Percentiles rank a stretch among this genome's conserved stretches.
These are phyloP conservation scores for Agrostemma githago DNA, from an alignment of 148 eudicot genomes.

Conservation along the genomic window DNA sequence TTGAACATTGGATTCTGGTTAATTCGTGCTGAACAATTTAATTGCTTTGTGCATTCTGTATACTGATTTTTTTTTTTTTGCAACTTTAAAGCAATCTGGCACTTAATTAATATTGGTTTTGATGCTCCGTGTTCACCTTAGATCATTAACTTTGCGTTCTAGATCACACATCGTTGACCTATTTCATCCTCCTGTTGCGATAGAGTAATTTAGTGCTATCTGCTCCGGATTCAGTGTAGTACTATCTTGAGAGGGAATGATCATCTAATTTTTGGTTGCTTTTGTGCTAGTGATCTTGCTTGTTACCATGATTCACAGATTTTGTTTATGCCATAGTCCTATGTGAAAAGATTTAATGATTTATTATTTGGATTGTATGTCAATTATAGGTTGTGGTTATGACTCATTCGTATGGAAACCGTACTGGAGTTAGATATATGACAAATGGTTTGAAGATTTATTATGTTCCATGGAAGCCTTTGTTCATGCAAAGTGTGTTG, in stretches of 20 bases:
- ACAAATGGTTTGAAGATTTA: conserved; percentile 87
- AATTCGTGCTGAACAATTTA: not conserved
- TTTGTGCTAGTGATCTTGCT: not conserved
- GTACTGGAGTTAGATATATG: conserved; percentile 94
- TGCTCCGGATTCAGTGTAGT: not conserved
- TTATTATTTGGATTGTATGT: conserved; percentile 2
- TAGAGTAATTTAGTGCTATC: not conserved
- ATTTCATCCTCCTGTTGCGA: not conserved
- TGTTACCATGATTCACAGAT: not conserved
- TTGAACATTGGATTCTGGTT: not conserved
- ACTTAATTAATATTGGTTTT: not conserved
- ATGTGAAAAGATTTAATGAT: not conserved
- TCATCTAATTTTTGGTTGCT: not conserved
- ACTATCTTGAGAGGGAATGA: not conserved
- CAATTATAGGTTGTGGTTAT: conserved; percentile 69
- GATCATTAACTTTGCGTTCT: not conserved
- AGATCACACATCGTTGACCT: not conserved
- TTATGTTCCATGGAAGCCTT: conserved; percentile 93
- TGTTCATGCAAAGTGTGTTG: conserved; percentile 84
- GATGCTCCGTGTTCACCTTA: not conserved
- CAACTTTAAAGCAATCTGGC: not conserved
- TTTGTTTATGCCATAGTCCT: not conserved
- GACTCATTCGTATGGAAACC: conserved; percentile 94
- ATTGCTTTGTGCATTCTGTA: not conserved
- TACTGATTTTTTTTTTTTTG: not conserved